Conservation (phyloP, 257 asterid genomes). For the Sherardia arvensis region DNA sequence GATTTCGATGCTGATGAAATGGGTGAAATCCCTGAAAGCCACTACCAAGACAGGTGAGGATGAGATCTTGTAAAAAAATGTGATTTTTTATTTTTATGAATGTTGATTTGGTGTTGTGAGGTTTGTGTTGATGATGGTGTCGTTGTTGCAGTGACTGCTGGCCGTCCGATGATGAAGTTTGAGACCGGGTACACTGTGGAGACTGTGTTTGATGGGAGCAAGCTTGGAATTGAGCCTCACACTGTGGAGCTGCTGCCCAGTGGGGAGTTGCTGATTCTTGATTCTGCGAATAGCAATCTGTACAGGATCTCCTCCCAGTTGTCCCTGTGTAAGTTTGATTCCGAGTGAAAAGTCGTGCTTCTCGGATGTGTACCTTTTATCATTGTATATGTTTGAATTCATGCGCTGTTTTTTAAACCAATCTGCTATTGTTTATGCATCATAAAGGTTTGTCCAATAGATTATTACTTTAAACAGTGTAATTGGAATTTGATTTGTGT, state of each 20-base stretch:
- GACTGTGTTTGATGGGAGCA: constrained; percentile 95
- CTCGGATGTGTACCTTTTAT: not conserved
- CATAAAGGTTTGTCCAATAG: not conserved
- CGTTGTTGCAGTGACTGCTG: constrained; percentile 46
- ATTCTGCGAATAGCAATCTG: constrained; percentile 78
- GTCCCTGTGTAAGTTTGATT: constrained; percentile 55
- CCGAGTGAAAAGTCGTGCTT: not conserved
- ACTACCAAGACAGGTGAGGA: constrained; percentile 68
- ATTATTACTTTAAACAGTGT: not conserved
- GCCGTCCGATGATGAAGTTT: constrained; percentile 86
- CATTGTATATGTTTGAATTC: not conserved
- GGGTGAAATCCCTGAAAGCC: constrained; percentile 60
- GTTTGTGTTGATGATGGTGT: constrained; percentile 6
- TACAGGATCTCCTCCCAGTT: constrained; percentile 73
- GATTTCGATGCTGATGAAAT: constrained; percentile 62
- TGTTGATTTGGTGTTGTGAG: not conserved
- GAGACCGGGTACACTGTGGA: constrained; percentile 90
- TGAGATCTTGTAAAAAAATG: constrained; percentile 21
- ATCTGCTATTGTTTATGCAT: not conserved
- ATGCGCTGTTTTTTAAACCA: not conserved
- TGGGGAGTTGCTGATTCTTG: constrained; percentile 85
- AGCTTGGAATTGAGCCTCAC: constrained; percentile 88
- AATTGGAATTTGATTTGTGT: not conserved
- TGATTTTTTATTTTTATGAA: not conserved
- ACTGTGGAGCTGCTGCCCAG: constrained; percentile 59